Base-by-base conservation (phyloP, 1,139 yeast species). In the Candida sp. region DNA sequence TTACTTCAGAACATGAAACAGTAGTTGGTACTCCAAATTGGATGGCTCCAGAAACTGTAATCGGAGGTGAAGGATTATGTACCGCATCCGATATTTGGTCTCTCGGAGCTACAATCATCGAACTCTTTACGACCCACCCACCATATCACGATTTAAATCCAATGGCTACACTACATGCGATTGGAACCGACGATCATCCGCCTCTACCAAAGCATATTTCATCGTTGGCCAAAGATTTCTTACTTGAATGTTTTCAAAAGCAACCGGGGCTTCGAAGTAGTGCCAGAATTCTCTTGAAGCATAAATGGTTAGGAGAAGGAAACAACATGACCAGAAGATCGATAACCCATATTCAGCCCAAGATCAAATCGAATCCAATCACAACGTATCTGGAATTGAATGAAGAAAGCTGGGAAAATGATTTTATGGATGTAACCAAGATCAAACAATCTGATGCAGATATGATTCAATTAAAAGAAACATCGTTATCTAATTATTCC, bases 31-130 rank as follows among this genome's bases (percentile, higher is more conserved):
- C 93, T 0, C 91, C 93, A 1, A 82, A 85, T 56, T 86, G 93
- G 93, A 85, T 86, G 90, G 93, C 95, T 0, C 95, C 95, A 0
- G 95, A 87, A 58, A 77, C 88, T 0, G 79, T 80, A 1, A 63
- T 81, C 36, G 83, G 87, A 15, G 83, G 90, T 51, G 88, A 86
- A 54, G 97, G 96, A 5, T 84, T 95, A 3, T 84, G 95, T 35
- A 82, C 95, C 0, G 87, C 95, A 0, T 87, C 96, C 4, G 95
- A 87, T 61, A 79, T 86, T 22, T 87, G 95, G 98, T 87, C 97
- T n/a, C 66, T 93, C 33, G 99, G 98, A 1, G 96, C 97, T 15
- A 93, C 98, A 0, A 79, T 91, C 4, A 81, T 91, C 7, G 99
- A 93, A 60, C 68, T 93, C 40, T 70, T 89, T 43, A 86, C 97